A percentile compares a stretch with the other conserved stretches of the same genome.
Evolutionary conservation across 2,329 filamentous ascomycete species (phyloP).

Genomic region (Ophiostoma ulmi): DNA sequence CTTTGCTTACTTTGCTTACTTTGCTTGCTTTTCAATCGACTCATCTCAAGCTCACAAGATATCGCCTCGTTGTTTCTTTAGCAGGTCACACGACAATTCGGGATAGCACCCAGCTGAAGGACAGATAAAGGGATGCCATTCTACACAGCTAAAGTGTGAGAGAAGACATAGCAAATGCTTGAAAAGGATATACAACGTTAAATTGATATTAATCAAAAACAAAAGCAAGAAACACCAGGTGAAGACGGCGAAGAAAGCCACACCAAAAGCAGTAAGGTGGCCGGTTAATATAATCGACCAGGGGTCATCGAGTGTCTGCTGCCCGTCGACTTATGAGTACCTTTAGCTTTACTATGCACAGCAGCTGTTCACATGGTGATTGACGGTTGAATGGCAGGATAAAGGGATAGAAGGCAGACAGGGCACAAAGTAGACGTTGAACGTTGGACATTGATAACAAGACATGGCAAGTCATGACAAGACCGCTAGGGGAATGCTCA

Average conservation of each 20-base stretch:
- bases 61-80: no score
- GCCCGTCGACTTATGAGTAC: not conserved
- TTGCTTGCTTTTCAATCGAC: not conserved
- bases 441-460: not conserved
- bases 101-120: not conserved
- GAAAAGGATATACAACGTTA: not conserved
- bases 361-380: not conserved
- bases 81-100: no score
- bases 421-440: no score
- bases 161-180: not conserved
- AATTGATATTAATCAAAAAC: not conserved
- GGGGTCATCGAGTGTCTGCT: not conserved
- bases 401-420: not conserved
- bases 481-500: not conserved
- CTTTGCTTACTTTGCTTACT: not conserved
- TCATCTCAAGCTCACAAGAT: not conserved
- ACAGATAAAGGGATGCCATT: no score
- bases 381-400: not conserved
- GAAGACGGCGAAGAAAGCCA: not conserved
- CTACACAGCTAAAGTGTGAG: no score
- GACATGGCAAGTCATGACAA: not conserved
- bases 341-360: not conserved
- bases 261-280: not conserved
- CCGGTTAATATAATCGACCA: constrained; percentile 6
- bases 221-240: no score